Evolutionary conservation across 441 rosid species (phyloP), one percentile per base, ranked within the genome.

Genomic region (Croton laevigatus): DNA sequence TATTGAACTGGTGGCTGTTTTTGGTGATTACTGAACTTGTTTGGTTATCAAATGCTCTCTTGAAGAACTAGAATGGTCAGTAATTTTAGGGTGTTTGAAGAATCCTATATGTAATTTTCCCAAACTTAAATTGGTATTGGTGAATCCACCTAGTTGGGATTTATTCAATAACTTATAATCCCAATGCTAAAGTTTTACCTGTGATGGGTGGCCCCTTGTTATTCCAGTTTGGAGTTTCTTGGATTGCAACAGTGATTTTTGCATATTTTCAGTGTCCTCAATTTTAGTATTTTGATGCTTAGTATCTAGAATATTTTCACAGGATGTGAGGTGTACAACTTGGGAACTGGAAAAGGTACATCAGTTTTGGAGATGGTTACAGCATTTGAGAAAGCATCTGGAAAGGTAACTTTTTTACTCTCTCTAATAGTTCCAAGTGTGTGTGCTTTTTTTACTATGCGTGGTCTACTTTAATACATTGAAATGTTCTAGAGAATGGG

Each of bases 291-390:
- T 40, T 52, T 71, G 58, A 48, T 62, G 44, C 38, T 42, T 20
- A 14, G 48, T 38, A 16, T 19, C 23, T 62, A 66, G 27, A 4
- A 14, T 57, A 32, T 66, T 57, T 42, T 48, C 49, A 46, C 83
- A 94, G 99, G 90, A 48, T 94, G 97, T 71, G 91, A 90, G 81
- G 97, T 92, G 19, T 94, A 92, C 86, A 94, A 94, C 80, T 79
- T 94, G 77, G 99, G 99, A 77, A 94, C 99, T 2, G 99, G 99
- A 6, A 90, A 87, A 76, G 99, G 99, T 71, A 90, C 98, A 76
- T 92, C 99, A 0, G 99, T 94, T 42, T 68, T 92, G 68, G 96
- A 94, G 81, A 94, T 94, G 98, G 98, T 94, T 46, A 72, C 88
- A 13, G 91, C 98, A 38, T 94, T 94, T 68, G 99, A 90, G 74